Evolutionary conservation across 2,329 filamentous ascomycete genomes (phyloP).

Genomic region (Meredithiella fracta): DNA sequence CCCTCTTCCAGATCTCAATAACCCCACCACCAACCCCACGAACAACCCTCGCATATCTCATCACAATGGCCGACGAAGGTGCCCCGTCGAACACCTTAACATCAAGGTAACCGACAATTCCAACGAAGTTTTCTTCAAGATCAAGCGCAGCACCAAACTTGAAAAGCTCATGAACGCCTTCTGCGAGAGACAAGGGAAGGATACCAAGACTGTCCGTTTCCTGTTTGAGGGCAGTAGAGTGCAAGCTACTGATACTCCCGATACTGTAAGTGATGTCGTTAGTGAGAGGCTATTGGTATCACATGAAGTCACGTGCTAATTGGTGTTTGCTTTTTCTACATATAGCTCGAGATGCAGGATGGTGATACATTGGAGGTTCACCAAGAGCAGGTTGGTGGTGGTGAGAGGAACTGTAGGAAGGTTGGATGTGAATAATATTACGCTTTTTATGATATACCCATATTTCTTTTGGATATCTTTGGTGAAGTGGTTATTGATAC

Average conservation of each 20-base stretch:
- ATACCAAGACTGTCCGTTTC: conserved; percentile 69
- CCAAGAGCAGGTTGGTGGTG: conserved; percentile 89
- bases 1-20: background rate
- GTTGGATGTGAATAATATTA: background rate
- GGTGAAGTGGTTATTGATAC: background rate
- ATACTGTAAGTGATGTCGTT: conserved; percentile 50
- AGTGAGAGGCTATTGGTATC: background rate
- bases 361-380: conserved; percentile 94
- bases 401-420: conserved; percentile 9
- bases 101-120: conserved; percentile 99
- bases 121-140: conserved; percentile 99
- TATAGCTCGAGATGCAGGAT: conserved; percentile 86
- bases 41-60: conserved; percentile 29
- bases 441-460: background rate
- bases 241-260: conserved; percentile 74
- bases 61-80: conserved; percentile 26
- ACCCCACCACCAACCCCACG: background rate
- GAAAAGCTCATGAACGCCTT: conserved; percentile 98
- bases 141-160: conserved; percentile 88
- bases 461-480: background rate
- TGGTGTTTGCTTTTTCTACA: background rate
- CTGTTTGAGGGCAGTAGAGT: conserved; percentile 93
- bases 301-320: background rate
- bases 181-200: conserved; percentile 90
- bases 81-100: conserved; percentile 69